Evolutionary conservation across 768 basidiomycete genomes (phyloP), one percentile per base, ranked within the genome.

Genomic region (Naganishia vaughanmartiniae): DNA sequence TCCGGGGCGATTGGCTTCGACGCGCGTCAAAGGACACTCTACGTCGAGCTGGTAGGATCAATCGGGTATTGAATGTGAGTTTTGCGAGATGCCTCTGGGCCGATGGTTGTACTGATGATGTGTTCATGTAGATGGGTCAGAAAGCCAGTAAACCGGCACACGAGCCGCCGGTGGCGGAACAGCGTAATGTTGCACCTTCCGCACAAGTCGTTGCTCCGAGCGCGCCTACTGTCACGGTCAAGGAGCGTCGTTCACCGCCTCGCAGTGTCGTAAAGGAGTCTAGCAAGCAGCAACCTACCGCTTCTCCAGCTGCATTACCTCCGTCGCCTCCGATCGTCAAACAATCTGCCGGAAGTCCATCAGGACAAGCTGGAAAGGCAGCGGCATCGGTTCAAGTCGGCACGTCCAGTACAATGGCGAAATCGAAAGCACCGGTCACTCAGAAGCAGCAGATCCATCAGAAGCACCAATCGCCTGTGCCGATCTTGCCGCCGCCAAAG

Each of bases 101-200:
- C 14, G 24, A 3, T 51, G 48, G 48, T 7, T n/a, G 6, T 26
- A 26, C 48, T 51, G 48, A 51, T 21, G 48, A n/a, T 51, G 42
- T 15, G 42, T 24, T 26, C 48, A n/a, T 51, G 24, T 26, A 51
- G 57, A 63, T 63, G 60, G 60, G 60, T 45, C 60, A 63, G 26
- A 63, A 63, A 45, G 24, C 42, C 15, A 63, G 60, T 30, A 45
- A 45, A 30, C 60, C 60, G 48, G 48, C 24, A 51, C 6, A n/a
- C 7, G 48, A 39, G 60, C n/a, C 10, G 4, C 39, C 36, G 30
- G 36, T 19, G 24, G 17, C 57, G 17, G 42, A 36, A 4, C 39
- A 17, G 60, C 39, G 36, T 1, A 42, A 45, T 30, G 48, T 24
- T 14, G 4, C 48, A n/a, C 48, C 48, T n/a, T 14, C 48, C 5